A percentile compares a stretch with the other conserved stretches of the same genome.
Evolutionary conservation across 371 early-diverging fungal genomes (phyloP).

Genomic region (Mucor lusitanicus): DNA sequence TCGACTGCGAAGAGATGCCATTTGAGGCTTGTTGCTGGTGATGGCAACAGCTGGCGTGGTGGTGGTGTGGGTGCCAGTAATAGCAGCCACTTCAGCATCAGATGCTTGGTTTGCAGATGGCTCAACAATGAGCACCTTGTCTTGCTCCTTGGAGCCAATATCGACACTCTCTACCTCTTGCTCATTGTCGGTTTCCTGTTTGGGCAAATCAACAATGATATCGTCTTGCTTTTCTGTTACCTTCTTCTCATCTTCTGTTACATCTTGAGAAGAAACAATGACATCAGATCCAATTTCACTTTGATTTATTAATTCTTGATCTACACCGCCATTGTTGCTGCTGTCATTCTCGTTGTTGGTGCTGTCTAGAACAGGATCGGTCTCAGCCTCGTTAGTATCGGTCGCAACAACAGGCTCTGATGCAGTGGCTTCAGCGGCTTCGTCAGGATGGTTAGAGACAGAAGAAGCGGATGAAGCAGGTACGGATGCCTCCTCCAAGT

Average conservation of each 20-base stretch:
- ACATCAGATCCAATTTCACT: neutral
- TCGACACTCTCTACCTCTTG: neutral
- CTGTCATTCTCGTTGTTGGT: neutral
- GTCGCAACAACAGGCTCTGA: neutral
- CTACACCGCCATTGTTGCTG: neutral
- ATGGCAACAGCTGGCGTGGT: constrained; percentile 6
- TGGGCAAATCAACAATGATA: neutral
- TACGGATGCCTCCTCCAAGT: neutral
- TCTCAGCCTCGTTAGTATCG: neutral
- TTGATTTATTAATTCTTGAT: neutral
- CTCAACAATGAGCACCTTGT: neutral
- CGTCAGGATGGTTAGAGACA: too few relatives aligned
- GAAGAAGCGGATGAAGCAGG: neutral
- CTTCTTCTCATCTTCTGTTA: neutral
- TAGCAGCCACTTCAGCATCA: constrained; percentile 35
- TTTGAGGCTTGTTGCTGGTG: constrained; percentile 27
- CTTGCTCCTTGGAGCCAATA: neutral
- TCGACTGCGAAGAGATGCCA: constrained; percentile 36
- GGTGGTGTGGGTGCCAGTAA: constrained; percentile 8
- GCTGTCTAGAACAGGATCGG: neutral
- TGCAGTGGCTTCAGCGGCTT: neutral
- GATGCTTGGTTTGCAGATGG: constrained; percentile 8
- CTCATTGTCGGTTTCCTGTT: neutral
- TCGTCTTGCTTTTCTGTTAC: neutral
- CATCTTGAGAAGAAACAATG: neutral